Base-by-base conservation (phyloP, 768 basidiomycete genomes). In the Pulveroboletus sp. region DNA sequence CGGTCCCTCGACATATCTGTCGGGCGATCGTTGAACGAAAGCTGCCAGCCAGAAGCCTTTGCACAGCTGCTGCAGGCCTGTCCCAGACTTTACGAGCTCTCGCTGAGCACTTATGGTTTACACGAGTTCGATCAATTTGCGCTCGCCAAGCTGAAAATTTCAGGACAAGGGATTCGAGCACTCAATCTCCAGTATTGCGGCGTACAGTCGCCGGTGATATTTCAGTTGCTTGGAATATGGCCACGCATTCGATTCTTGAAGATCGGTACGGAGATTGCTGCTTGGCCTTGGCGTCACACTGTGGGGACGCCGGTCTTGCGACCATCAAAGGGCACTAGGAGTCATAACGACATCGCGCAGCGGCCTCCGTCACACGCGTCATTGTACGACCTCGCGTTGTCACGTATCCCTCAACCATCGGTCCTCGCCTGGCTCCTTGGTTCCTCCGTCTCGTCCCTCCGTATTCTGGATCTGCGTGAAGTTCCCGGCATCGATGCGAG, bases 141-240 rank as follows among this genome's bases (percentile, higher is more conserved):
- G 1, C 64, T 74, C 8, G 43, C 55, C 36, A 57, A 59, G 7
- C 57, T 73, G n/a, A 48, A 55, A 15, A 36, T 57, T 14, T 47
- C 47, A 3, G 61, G 66, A 0, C 55, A 54, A 33, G 44, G 53
- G 17, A 58, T 75, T 43, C 65, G 70, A 21, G 66, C 73, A 0
- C 56, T 75, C 43, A 59, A 55, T 28, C 49, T 77, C 21, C 47
- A 59, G 11, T 39, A 51, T 0, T 74, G 69, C 47, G 71, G 73
- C 39, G 60, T 73, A 1, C 73, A 75, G 57, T 74, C 75, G 6
- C 73, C 74, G 14, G 60, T 76, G 18, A 53, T 76, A 6, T 78
- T 73, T 44, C 70, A 76, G 43, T 60, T 78, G 0, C 58, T 77
- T 17, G 56, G 53, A 0, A 62, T 74, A 35, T 72, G 73, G 63